phyloP scores from a whole-genome alignment of 2,329 filamentous ascomycete genomes.

The Fusarium sp. region DNA sequence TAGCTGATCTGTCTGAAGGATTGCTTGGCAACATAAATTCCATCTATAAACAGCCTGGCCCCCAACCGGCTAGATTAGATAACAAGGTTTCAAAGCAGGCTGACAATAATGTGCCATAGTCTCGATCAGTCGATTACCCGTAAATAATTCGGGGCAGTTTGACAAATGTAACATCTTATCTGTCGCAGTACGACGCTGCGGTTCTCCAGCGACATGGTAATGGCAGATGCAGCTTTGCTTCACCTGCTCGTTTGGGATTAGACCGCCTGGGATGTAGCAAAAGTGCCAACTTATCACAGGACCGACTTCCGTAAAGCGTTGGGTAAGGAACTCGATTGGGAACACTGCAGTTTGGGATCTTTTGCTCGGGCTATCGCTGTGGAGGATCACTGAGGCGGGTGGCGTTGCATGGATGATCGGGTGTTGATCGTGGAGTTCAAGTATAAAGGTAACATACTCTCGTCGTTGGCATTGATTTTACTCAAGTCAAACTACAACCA shows the following conservation, averaged over 20 bases:
- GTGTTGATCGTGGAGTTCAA: fast-evolving
- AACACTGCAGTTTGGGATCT: neutral
- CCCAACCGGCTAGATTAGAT: neutral
- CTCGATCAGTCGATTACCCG: neutral
- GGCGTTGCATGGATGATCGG: neutral
- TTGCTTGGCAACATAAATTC: neutral
- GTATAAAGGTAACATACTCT: slow-evolving; percentile 1
- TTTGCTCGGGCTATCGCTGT: slow-evolving; percentile 19
- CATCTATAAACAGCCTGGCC: neutral
- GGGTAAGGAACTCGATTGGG: neutral
- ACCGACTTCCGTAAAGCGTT: slow-evolving; percentile 25
- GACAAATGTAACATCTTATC: neutral
- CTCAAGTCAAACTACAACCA: neutral
- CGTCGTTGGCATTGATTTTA: fast-evolving
- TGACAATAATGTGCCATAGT: neutral
- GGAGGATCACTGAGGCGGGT: neutral
- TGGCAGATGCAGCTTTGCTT: neutral
- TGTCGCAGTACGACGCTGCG: neutral
- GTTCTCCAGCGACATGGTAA: neutral
- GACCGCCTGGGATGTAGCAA: neutral
- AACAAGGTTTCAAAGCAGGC: neutral
- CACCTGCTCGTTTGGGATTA: slow-evolving; percentile 10
- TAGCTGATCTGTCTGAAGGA: neutral
- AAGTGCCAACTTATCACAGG: slow-evolving; percentile 25
- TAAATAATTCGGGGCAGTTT: no score